A percentile compares a stretch with the other conserved stretches of the same genome.
Evolutionary conservation across 768 basidiomycete genomes (phyloP).

Genomic region (Phanerochaete carnosa): DNA sequence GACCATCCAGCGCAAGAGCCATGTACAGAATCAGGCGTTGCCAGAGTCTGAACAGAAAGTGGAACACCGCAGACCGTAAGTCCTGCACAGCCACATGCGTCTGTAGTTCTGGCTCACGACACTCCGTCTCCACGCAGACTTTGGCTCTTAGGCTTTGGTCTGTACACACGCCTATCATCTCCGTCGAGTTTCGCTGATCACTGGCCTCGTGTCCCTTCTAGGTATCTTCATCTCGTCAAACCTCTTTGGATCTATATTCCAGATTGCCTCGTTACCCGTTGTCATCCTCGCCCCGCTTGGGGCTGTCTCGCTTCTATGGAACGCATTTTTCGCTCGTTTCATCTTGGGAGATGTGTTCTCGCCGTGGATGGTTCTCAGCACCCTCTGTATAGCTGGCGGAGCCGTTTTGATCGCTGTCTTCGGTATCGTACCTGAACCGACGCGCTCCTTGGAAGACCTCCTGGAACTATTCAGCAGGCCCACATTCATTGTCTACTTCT

Average conservation of each 20-base stretch:
- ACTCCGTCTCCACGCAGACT: constrained; percentile 42
- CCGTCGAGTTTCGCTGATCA: constrained; percentile 7
- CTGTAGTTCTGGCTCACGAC: neutral
- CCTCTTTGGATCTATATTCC: constrained; percentile 82
- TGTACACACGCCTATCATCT: constrained; percentile 17
- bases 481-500: constrained; percentile 80
- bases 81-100: constrained; percentile 17
- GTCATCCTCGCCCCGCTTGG: constrained; percentile 93
- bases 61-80: constrained; percentile 80
- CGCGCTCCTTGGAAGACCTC: constrained; percentile 83
- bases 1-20: constrained; percentile 91
- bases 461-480: constrained; percentile 71
- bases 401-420: constrained; percentile 89
- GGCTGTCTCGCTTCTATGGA: constrained; percentile 90
- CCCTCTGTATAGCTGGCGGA: constrained; percentile 81
- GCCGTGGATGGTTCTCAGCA: constrained; percentile 81
- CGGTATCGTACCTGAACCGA: constrained; percentile 87
- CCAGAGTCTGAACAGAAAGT: constrained; percentile 61
- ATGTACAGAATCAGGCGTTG: constrained; percentile 75
- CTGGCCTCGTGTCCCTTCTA: constrained; percentile 13
- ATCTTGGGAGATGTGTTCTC: constrained; percentile 86
- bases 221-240: constrained; percentile 86
- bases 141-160: constrained; percentile 82
- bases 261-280: constrained; percentile 91
- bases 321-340: constrained; percentile 85